Evolutionary conservation across 176 grass and related monocot genomes (phyloP).

Genomic region (Aegilops sharonensis): DNA sequence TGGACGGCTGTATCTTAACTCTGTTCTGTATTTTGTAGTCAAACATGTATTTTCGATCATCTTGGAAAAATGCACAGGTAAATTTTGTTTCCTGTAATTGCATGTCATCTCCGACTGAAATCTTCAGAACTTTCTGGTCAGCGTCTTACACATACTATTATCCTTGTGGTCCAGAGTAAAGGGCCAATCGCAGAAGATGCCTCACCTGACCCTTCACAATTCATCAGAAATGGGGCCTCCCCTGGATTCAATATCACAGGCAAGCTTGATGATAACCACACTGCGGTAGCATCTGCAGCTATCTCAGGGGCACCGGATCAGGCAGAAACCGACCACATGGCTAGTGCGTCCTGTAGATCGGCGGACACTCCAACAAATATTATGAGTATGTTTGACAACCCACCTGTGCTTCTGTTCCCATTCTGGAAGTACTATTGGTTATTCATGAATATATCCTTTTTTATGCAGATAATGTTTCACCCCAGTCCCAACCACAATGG

Average conservation of each 20-base stretch:
- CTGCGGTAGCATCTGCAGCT: conserved; percentile 43
- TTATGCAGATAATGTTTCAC: conserved; percentile 52
- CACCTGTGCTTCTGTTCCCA: conserved; percentile 26
- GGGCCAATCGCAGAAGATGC: conserved; percentile 57
- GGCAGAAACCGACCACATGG: conserved; percentile 45
- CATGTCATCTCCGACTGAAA: conserved; percentile 2
- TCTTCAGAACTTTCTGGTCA: not conserved
- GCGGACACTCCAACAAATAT: conserved; percentile 50
- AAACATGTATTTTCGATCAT: conserved; percentile 95
- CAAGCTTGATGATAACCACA: conserved; percentile 50
- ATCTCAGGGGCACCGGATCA: conserved; percentile 53
- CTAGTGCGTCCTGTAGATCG: conserved; percentile 43
- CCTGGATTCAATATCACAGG: conserved; percentile 55
- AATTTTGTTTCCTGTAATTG: conserved; percentile 29
- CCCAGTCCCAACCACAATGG: conserved; percentile 58
- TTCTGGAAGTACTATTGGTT: conserved; percentile 13
- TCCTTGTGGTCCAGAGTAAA: conserved; percentile 52
- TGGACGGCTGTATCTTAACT: conserved; percentile 30
- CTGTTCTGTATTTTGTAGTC: conserved; percentile 66
- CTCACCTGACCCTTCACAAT: conserved; percentile 50
- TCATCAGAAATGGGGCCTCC: conserved; percentile 65
- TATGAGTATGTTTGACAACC: conserved; percentile 37
- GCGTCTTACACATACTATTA: conserved; percentile 16
- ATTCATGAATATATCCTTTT: conserved; percentile 7
- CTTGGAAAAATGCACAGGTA: conserved; percentile 94